Evolutionary conservation across 1,284 basidiomycete species (phyloP).

Genomic region (Apiotrichum sp.): DNA sequence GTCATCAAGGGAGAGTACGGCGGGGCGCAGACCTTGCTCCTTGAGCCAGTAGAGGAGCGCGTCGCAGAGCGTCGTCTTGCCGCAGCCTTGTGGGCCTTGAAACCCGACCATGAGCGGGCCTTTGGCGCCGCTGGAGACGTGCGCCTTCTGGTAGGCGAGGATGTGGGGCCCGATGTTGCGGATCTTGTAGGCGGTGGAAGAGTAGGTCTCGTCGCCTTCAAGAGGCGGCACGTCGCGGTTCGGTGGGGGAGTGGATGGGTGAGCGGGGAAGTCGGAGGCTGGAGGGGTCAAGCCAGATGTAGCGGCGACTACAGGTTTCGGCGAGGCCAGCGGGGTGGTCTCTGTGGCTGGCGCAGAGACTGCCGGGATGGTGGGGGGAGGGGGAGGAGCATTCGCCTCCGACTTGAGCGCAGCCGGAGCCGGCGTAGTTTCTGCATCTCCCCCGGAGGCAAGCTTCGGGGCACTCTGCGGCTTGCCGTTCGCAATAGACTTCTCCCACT

Average conservation of each 20-base stretch:
- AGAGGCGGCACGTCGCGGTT: conserved; percentile 11
- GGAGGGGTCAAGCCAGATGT: neutral
- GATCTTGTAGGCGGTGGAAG: conserved; percentile 35
- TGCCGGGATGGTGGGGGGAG: neutral
- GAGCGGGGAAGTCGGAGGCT: neutral
- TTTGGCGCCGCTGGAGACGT: conserved; percentile 12
- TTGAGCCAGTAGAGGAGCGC: conserved; percentile 25
- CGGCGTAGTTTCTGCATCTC: neutral
- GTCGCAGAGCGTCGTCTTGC: conserved; percentile 38
- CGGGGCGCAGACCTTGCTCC: conserved; percentile 18
- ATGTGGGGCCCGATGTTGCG: conserved; percentile 34
- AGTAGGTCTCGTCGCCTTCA: conserved; percentile 23
- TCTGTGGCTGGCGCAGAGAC: neutral
- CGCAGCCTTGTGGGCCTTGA: conserved; percentile 21
- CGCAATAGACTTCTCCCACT: conserved; percentile 24
- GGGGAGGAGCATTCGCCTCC: neutral
- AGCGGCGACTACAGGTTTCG: neutral
- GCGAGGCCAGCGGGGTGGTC: neutral
- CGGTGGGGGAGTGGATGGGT: conserved; percentile 2
- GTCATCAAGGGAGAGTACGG: conserved; percentile 38
- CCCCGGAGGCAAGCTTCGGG: neutral
- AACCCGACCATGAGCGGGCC: conserved; percentile 20
- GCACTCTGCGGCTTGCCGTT: neutral
- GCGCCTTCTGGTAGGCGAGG: conserved; percentile 18
- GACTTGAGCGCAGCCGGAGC: neutral